Base-by-base conservation (phyloP, 208 protist genomes). In the Leishmania martiniquensis region DNA sequence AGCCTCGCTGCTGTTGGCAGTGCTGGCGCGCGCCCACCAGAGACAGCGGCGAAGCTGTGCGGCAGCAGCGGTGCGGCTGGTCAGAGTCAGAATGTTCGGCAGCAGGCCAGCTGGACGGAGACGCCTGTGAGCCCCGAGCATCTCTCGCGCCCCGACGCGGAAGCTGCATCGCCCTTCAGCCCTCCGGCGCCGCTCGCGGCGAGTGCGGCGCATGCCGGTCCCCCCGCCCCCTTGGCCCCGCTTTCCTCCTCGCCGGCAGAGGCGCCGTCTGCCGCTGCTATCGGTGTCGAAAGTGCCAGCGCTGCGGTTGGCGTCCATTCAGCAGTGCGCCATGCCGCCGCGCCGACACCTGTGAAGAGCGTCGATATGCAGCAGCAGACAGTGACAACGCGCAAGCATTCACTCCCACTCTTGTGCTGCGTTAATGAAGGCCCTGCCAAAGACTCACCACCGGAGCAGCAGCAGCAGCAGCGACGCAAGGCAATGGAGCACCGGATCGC, bases 401-500 rank as follows among this genome's bases (percentile, higher is more conserved):
- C 17, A 63, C 57, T 63, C n/a, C 4, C 57, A 13, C 57, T 37
- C 57, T 37, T 1, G 29, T 12, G 37, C 29, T 10, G 29, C 20
- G 9, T 12, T 63, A 29, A 63, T 37, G 57, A 37, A 20, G 17
- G 29, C 29, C 29, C 29, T 17, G 57, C 57, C 47, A 74, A 9
- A 67, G 1, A 29, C 62, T 20, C 20, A 67, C 62, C 37, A 52
- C 66, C 37, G 44, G 44, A 52, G 66, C 52, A n/a, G 55, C 72
- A 73, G n/a, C 71, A 52, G 66, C 49, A 20, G 54, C 71, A 72
- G 25, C 71, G 62, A 37, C 63, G 62, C 2, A 55, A 69, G 22
- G 55, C 34, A 22, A 44, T 77, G 42, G 29, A 82, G 54, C 45
- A 57, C 17, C 78, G 78, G 22, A 69, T 82, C 44, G 71, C n/a